Conservation (phyloP, 2,329 filamentous ascomycete species). For the Zymoseptoria tritici region DNA sequence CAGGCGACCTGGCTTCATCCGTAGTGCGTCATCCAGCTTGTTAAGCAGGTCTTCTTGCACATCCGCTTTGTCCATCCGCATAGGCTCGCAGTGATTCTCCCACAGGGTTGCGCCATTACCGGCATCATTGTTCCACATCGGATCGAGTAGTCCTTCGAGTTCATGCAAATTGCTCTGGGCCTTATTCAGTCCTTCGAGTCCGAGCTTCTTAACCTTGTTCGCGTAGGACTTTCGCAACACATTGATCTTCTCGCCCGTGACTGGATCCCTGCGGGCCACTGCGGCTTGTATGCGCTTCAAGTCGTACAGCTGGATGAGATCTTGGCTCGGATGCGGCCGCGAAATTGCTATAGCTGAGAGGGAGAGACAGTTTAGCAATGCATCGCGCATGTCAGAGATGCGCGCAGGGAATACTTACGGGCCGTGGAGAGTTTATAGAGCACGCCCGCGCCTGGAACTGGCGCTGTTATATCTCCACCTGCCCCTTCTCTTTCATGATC, state of each 20-base stretch:
- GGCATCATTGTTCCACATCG: slow-evolving; percentile 20
- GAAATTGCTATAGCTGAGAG: slow-evolving; percentile 35
- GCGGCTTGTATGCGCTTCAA: slow-evolving; percentile 49
- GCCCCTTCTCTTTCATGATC: slow-evolving; percentile 40
- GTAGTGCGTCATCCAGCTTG: slow-evolving; percentile 36
- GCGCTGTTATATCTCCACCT: slow-evolving; percentile 2
- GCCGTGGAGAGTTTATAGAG: slow-evolving; percentile 24
- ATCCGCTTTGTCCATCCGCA: slow-evolving; percentile 31
- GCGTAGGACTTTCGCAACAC: slow-evolving; percentile 53
- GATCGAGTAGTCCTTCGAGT: slow-evolving; percentile 30
- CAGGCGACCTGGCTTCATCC: slow-evolving; percentile 38
- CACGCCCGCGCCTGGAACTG: slow-evolving; percentile 5
- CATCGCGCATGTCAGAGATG: slow-evolving; percentile 18
- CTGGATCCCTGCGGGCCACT: slow-evolving; percentile 52
- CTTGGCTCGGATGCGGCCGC: slow-evolving; percentile 50
- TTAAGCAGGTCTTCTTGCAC: slow-evolving; percentile 25
- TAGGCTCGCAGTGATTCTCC: slow-evolving; percentile 32
- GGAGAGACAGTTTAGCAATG: slow-evolving; percentile 31
- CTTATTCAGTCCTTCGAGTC: slow-evolving; percentile 44
- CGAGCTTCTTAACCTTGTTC: slow-evolving; percentile 44
- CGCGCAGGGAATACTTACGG: slow-evolving; percentile 25
- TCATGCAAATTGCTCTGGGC: slow-evolving; percentile 34
- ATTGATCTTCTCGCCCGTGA: slow-evolving; percentile 59
- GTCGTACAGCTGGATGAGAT: slow-evolving; percentile 53
- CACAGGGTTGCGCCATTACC: slow-evolving; percentile 20